Percentiles rank a stretch among this genome's conserved stretches.
Conservation (phyloP, 1,284 basidiomycete species). For the Austroboletus olivaceoglutinosus region DNA sequence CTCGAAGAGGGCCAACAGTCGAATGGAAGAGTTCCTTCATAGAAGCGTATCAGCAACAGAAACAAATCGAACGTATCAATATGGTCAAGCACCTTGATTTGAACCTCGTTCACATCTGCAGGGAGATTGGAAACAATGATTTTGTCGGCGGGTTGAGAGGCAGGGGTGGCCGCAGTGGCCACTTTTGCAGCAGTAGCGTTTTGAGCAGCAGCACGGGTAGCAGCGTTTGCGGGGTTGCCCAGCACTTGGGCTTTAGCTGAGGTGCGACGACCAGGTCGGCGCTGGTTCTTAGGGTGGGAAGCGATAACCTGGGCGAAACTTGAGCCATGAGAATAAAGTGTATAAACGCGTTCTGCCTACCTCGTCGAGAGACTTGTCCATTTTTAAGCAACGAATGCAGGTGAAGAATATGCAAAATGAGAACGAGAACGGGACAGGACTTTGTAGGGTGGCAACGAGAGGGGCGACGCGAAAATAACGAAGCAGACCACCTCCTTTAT, state of each 20-base stretch:
- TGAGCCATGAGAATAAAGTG: conserved; percentile 18
- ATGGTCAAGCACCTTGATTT: conserved; percentile 76
- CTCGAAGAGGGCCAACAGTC: conserved; percentile 86
- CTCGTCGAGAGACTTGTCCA: conserved; percentile 91
- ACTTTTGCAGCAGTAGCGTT: conserved; percentile 41
- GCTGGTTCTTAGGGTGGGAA: conserved; percentile 51
- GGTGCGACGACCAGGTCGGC: conserved; percentile 48
- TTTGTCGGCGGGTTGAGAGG: conserved; percentile 66
- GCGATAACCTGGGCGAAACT: conserved; percentile 66
- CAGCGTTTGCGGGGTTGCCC: conserved; percentile 49
- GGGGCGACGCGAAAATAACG: conserved; percentile 25
- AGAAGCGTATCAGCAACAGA: conserved; percentile 6
- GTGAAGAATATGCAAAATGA: not conserved
- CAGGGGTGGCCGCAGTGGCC: conserved; percentile 35
- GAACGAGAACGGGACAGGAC: not conserved
- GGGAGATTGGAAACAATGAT: conserved; percentile 97
- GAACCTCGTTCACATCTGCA: conserved; percentile 89
- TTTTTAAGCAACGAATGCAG: conserved; percentile 29
- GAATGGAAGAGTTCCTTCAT: conserved; percentile 86
- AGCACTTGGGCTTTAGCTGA: conserved; percentile 52
- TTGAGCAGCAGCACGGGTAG: conserved; percentile 49
- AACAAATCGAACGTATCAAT: not conserved
- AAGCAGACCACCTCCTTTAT: conserved; percentile 12
- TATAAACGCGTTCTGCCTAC: conserved; percentile 44
- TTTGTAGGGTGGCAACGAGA: conserved; percentile 23